A percentile compares a stretch with the other conserved stretches of the same genome.
Conservation (phyloP, 495 filamentous ascomycete genomes). For the Chaetomium fimeti region DNA sequence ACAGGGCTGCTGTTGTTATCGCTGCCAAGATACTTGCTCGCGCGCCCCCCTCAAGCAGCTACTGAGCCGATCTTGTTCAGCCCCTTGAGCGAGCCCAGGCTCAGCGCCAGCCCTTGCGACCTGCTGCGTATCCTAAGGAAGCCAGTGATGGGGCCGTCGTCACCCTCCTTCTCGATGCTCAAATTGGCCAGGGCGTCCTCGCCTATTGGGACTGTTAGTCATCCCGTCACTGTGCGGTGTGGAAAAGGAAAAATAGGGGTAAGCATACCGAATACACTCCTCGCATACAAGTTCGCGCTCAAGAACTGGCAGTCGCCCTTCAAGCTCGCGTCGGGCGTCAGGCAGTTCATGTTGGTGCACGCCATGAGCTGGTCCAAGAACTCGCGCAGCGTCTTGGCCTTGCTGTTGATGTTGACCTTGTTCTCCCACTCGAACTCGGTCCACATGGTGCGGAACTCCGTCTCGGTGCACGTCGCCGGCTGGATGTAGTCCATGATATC, state of each 20-base stretch:
- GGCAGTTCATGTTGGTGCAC: conserved; percentile 96
- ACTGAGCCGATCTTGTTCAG: conserved; percentile 73
- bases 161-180: conserved; percentile 96
- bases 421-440: conserved; percentile 99
- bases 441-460: conserved; percentile 99
- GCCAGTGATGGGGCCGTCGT: conserved; percentile 94
- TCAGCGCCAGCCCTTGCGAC: conserved; percentile 92
- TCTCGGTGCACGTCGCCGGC: conserved; percentile 93
- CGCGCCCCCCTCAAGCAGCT: conserved; percentile 40
- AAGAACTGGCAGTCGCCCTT: conserved; percentile 98
- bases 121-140: conserved; percentile 98
- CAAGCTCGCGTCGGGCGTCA: conserved; percentile 93
- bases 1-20: background rate
- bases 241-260: background rate
- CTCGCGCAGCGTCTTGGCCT: conserved; percentile 86
- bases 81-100: conserved; percentile 91
- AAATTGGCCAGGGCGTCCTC: conserved; percentile 98
- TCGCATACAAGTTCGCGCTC: conserved; percentile 94
- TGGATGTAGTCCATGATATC: conserved; percentile 99
- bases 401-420: conserved; percentile 99
- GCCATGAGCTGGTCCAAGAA: conserved; percentile 96
- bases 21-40: background rate
- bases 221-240: background rate
- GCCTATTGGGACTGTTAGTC: conserved; percentile 51
- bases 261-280: conserved; percentile 96